A percentile compares a stretch with the other conserved stretches of the same genome.
phyloP scores from a whole-genome alignment of 768 basidiomycete genomes.

The Mycena alexandri region DNA sequence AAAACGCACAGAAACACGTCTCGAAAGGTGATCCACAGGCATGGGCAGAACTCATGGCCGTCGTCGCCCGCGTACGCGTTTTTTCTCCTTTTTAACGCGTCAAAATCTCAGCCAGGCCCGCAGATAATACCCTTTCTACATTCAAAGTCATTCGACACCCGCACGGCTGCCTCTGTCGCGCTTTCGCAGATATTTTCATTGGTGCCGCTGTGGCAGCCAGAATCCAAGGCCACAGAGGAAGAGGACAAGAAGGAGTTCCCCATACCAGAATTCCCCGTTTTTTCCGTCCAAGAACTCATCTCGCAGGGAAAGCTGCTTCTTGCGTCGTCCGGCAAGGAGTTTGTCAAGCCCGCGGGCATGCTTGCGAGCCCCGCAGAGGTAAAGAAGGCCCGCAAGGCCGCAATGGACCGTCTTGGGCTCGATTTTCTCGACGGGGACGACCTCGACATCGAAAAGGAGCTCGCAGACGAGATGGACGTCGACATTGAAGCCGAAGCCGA shows the following conservation, averaged over 20 bases:
- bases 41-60: slow-evolving; percentile 92
- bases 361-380: slow-evolving; percentile 83
- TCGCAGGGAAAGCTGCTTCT: slow-evolving; percentile 84
- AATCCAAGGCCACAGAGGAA: slow-evolving; percentile 41
- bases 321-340: slow-evolving; percentile 95
- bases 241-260: slow-evolving; percentile 48
- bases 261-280: slow-evolving; percentile 74
- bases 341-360: slow-evolving; percentile 78
- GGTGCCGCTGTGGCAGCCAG: slow-evolving; percentile 83
- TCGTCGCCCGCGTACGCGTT: slow-evolving; percentile 83
- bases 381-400: slow-evolving; percentile 88
- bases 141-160: slow-evolving; percentile 93
- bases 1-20: slow-evolving; percentile 70
- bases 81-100: background rate
- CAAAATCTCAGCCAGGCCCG: slow-evolving; percentile 26
- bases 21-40: slow-evolving; percentile 75
- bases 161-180: slow-evolving; percentile 89
- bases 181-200: slow-evolving; percentile 89
- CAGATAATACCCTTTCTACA: slow-evolving; percentile 93
- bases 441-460: slow-evolving; percentile 85
- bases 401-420: slow-evolving; percentile 88
- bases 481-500: slow-evolving; percentile 84
- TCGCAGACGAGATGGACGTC: slow-evolving; percentile 87
- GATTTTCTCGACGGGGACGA: slow-evolving; percentile 86
- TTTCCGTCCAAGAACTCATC: slow-evolving; percentile 84